Evolutionary conservation across 169 alveolate species (phyloP), one percentile per base, ranked within the genome.

Genomic region (Haemoproteus tartakovskyi): DNA sequence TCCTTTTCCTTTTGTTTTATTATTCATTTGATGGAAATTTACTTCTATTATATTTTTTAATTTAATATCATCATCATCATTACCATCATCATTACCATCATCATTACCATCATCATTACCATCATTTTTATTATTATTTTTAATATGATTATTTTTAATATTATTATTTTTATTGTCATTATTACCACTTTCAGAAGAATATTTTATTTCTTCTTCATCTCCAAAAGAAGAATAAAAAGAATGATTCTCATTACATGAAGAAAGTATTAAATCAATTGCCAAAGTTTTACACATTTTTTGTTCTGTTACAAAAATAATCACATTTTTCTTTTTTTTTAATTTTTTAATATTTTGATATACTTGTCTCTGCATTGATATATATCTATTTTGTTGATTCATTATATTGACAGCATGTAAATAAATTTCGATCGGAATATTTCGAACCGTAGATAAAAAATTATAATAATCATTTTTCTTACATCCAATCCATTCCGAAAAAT

Each of bases 231-330:
- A 0, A 1, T 1, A 11, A 5, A 24, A 27, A 27, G 3, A 50
- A 21, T 64, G 4, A 86, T 83, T 43, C 48, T 90, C 94, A 11
- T 90, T 90, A 19, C 90, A 89, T 0, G 94, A 83, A 14, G 92
- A 89, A 24, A 91, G 85, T 19, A 94, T 81, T 40, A 95, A 78
- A 63, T 96, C 98, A 30, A 96, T 79, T 38, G 99, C 99, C 27
- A 96, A 78, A 60, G 95, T 79, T 51, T 98, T 92, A 46, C 98
- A 94, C 86, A 94, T 94, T 60, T 96, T 94, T 56, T 99, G 92
- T 52, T 96, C 98, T n/a, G 97, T 90, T 30, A 95, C 97, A 88
- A 95, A 95, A 26, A 96, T 89, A 19, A 96, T 87, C 29, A 92
- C 94, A 19, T 92, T 87, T 60, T 89, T 86, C 29, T 79, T 80